Evolutionary conservation across 2,329 filamentous ascomycete species (phyloP).

Genomic region (Ophiostoma piceae): DNA sequence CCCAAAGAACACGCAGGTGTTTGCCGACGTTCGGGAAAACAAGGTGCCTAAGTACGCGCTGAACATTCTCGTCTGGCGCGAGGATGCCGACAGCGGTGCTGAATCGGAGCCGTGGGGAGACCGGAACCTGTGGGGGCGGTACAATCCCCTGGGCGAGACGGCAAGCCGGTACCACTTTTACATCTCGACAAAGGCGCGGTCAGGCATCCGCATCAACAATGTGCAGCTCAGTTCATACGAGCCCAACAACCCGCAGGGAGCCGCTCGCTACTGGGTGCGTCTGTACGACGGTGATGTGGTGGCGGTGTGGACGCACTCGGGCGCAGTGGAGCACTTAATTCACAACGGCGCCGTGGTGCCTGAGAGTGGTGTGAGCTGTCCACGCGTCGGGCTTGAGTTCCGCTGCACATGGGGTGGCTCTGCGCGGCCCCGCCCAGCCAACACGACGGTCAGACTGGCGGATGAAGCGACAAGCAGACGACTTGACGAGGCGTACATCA

Average conservation of each 20-base stretch:
- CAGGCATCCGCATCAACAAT: slow-evolving; percentile 72
- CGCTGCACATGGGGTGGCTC: slow-evolving; percentile 55
- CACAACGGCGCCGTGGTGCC: slow-evolving; percentile 28
- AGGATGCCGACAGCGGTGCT: slow-evolving; percentile 57
- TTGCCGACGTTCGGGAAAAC: slow-evolving; percentile 57
- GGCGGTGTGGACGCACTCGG: slow-evolving; percentile 57
- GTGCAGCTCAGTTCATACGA: slow-evolving; percentile 56
- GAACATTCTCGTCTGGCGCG: slow-evolving; percentile 68
- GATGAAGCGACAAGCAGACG: slow-evolving; percentile 38
- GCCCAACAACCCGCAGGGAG: slow-evolving; percentile 47
- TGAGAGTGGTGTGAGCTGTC: slow-evolving; percentile 29
- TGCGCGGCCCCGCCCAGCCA: slow-evolving; percentile 36
- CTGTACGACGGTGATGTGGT: slow-evolving; percentile 74
- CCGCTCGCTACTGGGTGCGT: slow-evolving; percentile 59
- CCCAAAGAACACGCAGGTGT: slow-evolving; percentile 61
- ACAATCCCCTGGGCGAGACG: slow-evolving; percentile 38
- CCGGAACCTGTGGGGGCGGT: slow-evolving; percentile 50
- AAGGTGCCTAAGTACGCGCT: slow-evolving; percentile 79
- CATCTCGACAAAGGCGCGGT: slow-evolving; percentile 72
- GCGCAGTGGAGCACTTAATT: background rate
- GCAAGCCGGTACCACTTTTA: slow-evolving; percentile 59
- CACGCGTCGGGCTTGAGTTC: slow-evolving; percentile 43
- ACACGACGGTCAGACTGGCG: slow-evolving; percentile 35
- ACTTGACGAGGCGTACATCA: slow-evolving; percentile 47
- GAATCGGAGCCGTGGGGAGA: slow-evolving; percentile 57